Percentiles rank a stretch among this genome's conserved stretches.
Conservation (phyloP, 208 protist species). For the Porcisia deanei region DNA sequence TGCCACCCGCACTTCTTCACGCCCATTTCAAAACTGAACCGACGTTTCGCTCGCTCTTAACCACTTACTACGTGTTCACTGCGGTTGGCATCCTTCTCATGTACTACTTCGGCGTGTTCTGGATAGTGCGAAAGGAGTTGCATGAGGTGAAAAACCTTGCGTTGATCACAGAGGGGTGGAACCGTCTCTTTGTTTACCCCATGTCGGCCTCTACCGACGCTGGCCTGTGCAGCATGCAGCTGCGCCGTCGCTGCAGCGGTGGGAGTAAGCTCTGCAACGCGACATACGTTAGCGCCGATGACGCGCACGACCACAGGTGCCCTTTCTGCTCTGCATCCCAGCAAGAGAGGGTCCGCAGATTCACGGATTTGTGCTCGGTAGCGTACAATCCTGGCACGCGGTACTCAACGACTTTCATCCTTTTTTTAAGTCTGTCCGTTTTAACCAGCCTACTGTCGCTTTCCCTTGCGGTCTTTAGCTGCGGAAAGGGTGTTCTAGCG, state of each 20-base stretch:
- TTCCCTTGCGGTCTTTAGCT: constrained; percentile 5
- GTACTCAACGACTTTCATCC: neutral
- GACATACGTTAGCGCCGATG: constrained; percentile 1
- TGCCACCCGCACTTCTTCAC: constrained; percentile 8
- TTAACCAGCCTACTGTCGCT: neutral
- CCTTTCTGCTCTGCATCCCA: neutral
- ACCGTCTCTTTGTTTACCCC: constrained; percentile 1
- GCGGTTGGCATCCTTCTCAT: neutral
- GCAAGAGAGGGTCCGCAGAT: neutral
- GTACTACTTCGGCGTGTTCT: constrained; percentile 6
- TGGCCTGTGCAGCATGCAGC: neutral
- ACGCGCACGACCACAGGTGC: neutral
- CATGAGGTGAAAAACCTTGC: neutral
- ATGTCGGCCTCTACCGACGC: neutral
- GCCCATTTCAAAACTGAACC: neutral
- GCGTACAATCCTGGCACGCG: neutral
- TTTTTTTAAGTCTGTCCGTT: neutral
- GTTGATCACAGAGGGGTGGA: neutral
- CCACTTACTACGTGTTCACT: neutral
- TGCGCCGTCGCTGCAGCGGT: constrained; percentile 2
- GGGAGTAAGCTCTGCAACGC: neutral
- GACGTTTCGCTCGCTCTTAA: neutral
- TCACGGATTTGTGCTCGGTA: neutral
- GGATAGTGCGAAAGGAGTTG: neutral
- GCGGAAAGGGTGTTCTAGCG: constrained; percentile 1